phyloP scores from a whole-genome alignment of 345 rosid genomes.

The Eucalyptus decipiens region DNA sequence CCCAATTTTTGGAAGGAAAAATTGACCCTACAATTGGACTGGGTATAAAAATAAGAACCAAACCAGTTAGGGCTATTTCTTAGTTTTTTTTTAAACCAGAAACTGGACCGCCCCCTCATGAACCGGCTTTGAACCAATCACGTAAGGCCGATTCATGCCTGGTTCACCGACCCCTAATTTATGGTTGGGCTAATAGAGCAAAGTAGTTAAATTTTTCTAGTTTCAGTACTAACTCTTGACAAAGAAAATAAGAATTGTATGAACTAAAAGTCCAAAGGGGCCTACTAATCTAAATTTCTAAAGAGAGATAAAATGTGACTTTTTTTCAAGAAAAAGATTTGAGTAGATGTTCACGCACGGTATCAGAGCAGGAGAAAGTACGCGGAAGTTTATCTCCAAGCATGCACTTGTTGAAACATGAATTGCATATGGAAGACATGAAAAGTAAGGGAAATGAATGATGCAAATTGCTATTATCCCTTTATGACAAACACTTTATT shows the following conservation, averaged over 20 bases:
- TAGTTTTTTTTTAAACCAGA: not conserved
- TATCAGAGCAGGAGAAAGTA: not conserved
- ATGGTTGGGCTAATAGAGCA: not conserved
- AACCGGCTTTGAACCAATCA: not conserved
- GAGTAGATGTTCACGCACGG: not conserved
- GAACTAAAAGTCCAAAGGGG: not conserved
- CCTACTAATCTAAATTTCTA: not conserved
- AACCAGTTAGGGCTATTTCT: not conserved
- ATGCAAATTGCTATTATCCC: too few relatives aligned
- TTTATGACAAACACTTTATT: not conserved
- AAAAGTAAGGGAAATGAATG: too few relatives aligned
- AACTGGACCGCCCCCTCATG: not conserved
- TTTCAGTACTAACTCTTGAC: not conserved
- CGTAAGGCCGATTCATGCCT: not conserved
- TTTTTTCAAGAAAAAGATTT: not conserved
- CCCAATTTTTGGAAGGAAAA: not conserved
- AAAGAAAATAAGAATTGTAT: not conserved
- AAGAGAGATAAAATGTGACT: too few relatives aligned
- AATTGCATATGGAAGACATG: not conserved
- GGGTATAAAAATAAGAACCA: too few relatives aligned
- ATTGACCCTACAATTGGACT: not conserved
- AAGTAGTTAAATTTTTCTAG: not conserved
- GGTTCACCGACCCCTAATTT: not conserved
- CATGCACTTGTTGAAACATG: not conserved
- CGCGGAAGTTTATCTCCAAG: not conserved